Evolutionary conservation across 768 basidiomycete species (phyloP).

Genomic region (Boletus rubescentipes): DNA sequence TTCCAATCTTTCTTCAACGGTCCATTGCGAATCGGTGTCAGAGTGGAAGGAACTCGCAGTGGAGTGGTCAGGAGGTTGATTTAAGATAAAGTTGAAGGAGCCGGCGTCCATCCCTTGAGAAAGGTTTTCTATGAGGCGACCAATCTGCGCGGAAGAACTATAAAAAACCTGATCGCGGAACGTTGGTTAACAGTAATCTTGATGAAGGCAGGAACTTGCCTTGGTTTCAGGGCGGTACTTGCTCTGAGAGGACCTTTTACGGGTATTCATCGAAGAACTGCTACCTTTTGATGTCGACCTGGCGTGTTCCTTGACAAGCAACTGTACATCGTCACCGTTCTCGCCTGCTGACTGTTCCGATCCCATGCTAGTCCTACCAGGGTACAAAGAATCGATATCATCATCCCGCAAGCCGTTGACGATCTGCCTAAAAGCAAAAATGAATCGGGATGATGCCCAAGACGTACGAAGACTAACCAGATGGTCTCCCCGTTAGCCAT

Average conservation of each 20-base stretch:
- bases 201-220: constrained; percentile 42
- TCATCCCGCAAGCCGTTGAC: constrained; percentile 82
- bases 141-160: constrained; percentile 72
- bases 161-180: constrained; percentile 28
- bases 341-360: constrained; percentile 66
- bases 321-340: constrained; percentile 54
- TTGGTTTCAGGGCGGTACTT: constrained; percentile 79
- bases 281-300: constrained; percentile 68
- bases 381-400: constrained; percentile 67
- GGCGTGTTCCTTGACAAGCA: constrained; percentile 76
- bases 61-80: constrained; percentile 49
- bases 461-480: constrained; percentile 51
- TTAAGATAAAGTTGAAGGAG: constrained; percentile 73
- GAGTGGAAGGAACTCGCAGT: constrained; percentile 61
- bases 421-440: constrained; percentile 52
- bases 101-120: constrained; percentile 81
- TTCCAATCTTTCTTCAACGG: constrained; percentile 74
- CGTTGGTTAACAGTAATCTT: constrained; percentile 8
- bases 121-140: constrained; percentile 78
- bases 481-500: constrained; percentile 86
- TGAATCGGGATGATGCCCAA: background rate
- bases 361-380: constrained; percentile 65
- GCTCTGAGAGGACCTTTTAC: constrained; percentile 55
- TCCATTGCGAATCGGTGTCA: constrained; percentile 62
- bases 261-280: constrained; percentile 53